Conservation (phyloP, 345 rosid genomes). For the Bruguiera sexangula region DNA sequence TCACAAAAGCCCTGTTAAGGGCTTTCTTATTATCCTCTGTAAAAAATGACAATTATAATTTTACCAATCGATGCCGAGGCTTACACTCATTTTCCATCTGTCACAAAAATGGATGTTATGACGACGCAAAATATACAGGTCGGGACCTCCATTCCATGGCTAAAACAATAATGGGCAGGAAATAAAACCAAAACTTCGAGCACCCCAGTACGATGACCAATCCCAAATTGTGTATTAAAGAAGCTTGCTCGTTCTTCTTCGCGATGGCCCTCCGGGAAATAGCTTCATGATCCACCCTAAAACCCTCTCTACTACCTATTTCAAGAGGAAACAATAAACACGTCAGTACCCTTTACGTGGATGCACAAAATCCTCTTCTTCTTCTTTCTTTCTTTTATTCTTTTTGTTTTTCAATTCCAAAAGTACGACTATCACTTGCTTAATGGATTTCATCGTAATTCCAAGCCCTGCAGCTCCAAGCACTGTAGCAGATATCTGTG, state of each 20-base stretch:
- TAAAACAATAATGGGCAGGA: slow-evolving; percentile 8
- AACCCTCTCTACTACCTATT: slow-evolving; percentile 94
- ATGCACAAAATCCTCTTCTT: background rate
- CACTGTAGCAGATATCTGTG: too few relatives aligned
- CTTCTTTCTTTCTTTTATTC: background rate
- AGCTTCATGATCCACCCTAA: slow-evolving; percentile 99
- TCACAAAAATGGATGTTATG: slow-evolving; percentile 33
- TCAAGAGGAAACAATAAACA: background rate
- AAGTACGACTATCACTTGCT: too few relatives aligned
- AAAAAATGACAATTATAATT: slow-evolving; percentile 19
- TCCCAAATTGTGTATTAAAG: slow-evolving; percentile 31
- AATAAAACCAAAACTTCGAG: background rate
- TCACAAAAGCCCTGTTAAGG: background rate
- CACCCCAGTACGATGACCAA: slow-evolving; percentile 12
- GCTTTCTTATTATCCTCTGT: slow-evolving; percentile 21
- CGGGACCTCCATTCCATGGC: slow-evolving; percentile 26
- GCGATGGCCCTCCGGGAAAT: slow-evolving; percentile 95
- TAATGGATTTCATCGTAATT: too few relatives aligned
- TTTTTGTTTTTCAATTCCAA: background rate
- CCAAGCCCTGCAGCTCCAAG: too few relatives aligned
- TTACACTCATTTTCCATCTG: slow-evolving; percentile 19
- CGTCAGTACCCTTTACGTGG: background rate
- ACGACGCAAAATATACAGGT: slow-evolving; percentile 40
- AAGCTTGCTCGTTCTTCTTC: slow-evolving; percentile 80
- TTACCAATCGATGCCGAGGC: slow-evolving; percentile 13